phyloP scores from a whole-genome alignment of 2,329 filamentous ascomycete genomes.

The Tympanopsis confertula region DNA sequence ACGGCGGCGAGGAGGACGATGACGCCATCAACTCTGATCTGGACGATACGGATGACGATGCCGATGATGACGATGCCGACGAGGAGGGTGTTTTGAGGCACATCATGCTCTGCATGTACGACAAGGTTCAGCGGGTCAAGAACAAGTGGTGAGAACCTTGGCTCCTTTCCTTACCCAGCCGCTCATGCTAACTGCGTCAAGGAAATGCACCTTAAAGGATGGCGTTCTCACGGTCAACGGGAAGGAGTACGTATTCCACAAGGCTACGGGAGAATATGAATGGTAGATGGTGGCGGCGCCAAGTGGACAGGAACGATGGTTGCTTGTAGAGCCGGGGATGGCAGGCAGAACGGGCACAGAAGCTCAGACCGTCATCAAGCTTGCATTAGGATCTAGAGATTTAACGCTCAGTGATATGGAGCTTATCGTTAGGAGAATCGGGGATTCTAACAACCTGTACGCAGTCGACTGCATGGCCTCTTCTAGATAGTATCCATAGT shows the following conservation, averaged over 20 bases:
- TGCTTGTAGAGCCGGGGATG: too few relatives aligned
- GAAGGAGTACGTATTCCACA: conserved; percentile 96
- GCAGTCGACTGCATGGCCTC: too few relatives aligned
- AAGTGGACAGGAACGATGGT: too few relatives aligned
- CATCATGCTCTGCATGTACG: conserved; percentile 97
- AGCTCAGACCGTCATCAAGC: too few relatives aligned
- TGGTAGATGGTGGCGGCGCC: conserved; percentile 49
- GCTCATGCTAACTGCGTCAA: background rate
- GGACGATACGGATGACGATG: conserved; percentile 82
- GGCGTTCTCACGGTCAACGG: conserved; percentile 86
- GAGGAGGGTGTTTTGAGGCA: conserved; percentile 74
- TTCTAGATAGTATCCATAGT: too few relatives aligned
- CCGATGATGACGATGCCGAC: conserved; percentile 67
- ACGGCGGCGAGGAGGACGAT: conserved; percentile 37
- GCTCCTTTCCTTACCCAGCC: background rate
- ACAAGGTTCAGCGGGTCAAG: conserved; percentile 98
- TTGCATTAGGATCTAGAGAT: too few relatives aligned
- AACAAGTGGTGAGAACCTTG: conserved; percentile 60
- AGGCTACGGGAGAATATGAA: conserved; percentile 93
- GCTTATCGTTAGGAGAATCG: too few relatives aligned
- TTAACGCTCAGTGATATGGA: too few relatives aligned
- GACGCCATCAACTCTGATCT: conserved; percentile 98
- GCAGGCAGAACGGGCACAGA: too few relatives aligned
- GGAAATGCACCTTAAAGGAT: conserved; percentile 97
- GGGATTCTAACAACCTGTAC: too few relatives aligned